Evolutionary conservation across 176 grass and related monocot species (phyloP).

Genomic region (Bolboschoenus planiculmis): DNA sequence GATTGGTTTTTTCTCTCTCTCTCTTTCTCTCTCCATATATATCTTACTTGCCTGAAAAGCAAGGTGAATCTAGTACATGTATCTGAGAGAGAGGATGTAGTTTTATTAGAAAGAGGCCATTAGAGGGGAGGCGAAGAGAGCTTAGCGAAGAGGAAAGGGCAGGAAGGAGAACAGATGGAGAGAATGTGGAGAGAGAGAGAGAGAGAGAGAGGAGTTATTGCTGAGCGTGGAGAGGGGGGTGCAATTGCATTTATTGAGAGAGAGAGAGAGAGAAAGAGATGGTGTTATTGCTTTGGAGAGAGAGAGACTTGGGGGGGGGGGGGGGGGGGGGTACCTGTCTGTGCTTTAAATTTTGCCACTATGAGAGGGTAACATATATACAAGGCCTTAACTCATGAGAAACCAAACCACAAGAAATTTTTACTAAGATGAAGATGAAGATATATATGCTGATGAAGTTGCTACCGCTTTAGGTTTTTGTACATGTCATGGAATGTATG

Average conservation of each 20-base stretch:
- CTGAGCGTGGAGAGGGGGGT: conserved; percentile 79
- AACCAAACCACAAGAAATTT: neutral
- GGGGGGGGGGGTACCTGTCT: neutral
- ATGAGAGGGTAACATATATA: conserved; percentile 11
- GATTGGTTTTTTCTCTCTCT: conserved; percentile 24
- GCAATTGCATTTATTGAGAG: conserved; percentile 97
- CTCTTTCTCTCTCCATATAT: neutral
- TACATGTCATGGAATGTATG: neutral
- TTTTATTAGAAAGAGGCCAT: conserved; percentile 14
- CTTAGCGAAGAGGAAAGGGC: conserved; percentile 5
- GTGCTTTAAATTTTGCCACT: conserved; percentile 29
- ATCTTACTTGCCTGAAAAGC: conserved; percentile 8
- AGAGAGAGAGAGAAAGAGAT: conserved; percentile 28
- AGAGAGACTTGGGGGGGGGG: conserved; percentile 26
- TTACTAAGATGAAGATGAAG: conserved; percentile 7
- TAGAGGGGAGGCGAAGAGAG: conserved; percentile 30
- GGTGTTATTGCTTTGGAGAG: conserved; percentile 51
- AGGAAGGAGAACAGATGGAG: conserved; percentile 42
- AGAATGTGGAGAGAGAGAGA: conserved; percentile 47
- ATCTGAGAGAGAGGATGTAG: conserved; percentile 20
- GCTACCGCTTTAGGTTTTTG: neutral
- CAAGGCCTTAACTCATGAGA: neutral
- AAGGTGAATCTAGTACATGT: conserved; percentile 21
- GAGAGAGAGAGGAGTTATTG: conserved; percentile 82
- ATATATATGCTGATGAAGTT: neutral